Percentiles rank a stretch among this genome's conserved stretches.
Evolutionary conservation across 139 green algal genomes (phyloP).

Genomic region (Zygnema circumcarinatum): DNA sequence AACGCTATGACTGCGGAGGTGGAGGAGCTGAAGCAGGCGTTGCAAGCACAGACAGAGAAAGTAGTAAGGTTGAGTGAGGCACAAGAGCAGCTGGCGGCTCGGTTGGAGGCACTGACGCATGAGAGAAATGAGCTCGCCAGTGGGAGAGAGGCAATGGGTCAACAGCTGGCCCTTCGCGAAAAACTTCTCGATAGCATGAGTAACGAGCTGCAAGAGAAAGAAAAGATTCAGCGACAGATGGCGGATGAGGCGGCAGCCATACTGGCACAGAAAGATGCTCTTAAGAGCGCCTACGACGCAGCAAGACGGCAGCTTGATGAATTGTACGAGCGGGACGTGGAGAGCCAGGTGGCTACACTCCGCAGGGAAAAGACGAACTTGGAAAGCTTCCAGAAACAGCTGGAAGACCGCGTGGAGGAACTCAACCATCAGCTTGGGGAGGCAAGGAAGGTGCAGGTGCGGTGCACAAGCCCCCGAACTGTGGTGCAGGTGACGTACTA

Average conservation of each 20-base stretch:
- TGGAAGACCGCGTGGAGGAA: neutral
- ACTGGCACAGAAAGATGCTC: neutral
- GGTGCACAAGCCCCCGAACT: too few relatives aligned
- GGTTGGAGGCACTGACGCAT: neutral
- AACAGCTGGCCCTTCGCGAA: neutral
- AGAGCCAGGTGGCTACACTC: neutral
- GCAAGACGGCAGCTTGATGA: neutral
- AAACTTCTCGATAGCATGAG: neutral
- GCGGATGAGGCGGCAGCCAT: neutral
- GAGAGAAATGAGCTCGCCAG: neutral
- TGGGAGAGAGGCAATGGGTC: neutral
- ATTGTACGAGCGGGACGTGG: neutral
- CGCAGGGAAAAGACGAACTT: neutral
- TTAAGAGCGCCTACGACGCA: neutral
- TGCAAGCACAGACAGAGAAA: neutral
- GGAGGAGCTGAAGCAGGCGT: neutral
- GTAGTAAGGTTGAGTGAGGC: neutral
- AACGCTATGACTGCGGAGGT: neutral
- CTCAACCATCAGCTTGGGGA: neutral
- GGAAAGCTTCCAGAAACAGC: neutral
- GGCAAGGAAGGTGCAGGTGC: neutral
- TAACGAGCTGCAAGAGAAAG: neutral
- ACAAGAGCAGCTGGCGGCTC: neutral
- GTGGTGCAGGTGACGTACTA: too few relatives aligned
- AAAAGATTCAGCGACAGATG: neutral